Base-by-base conservation (phyloP, 164 flowering plant genomes). In the Malania oleifera region DNA sequence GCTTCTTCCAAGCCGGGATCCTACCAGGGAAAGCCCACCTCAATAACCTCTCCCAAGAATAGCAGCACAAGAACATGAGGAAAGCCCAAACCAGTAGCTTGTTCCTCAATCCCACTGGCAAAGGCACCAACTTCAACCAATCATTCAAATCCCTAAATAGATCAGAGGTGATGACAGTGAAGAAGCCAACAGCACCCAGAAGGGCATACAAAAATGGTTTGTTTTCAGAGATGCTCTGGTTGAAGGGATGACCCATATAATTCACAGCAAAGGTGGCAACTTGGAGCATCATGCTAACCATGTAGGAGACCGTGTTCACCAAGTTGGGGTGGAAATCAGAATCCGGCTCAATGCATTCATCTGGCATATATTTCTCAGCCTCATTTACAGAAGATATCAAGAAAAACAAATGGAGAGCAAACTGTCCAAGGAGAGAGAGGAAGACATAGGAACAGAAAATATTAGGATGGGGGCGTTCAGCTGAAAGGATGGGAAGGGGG, bases 221-320 rank as follows among this genome's bases (percentile, higher is more conserved):
- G 79, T 88, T 93, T 68, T 93, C 93, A 0, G 82, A 54, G 13
- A 93, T 80, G 64, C 98, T 90, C 68, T 90, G 96, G 73, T 93
- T 93, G 65, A 93, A 93, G 0, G 97, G 98, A 62, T 89, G 97
- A 14, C 98, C 98, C 95, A 90, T 93, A 73, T 93, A 93, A 75
- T 93, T 93, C 61, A 90, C 98, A 2, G 96, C 98, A 68, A 93
- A 93, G 0, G 98, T 93, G 0, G 96, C 98, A 18, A 93, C 97
- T 73, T 93, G 98, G 26, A 93, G 75, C 97, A 93, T 90, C 97
- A 93, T 70, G 71, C 64, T 81, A 39, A 86, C 97, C 96, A 90
- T 93, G 85, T 93, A 90, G 3, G 97, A 93, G n/a, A 93, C 97
- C 0, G 98, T 90, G 63, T 93, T 90, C 52, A 93, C 98, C 56